Conservation (phyloP, 805 yeast genomes). For the Lachancea lanzarotensis region DNA sequence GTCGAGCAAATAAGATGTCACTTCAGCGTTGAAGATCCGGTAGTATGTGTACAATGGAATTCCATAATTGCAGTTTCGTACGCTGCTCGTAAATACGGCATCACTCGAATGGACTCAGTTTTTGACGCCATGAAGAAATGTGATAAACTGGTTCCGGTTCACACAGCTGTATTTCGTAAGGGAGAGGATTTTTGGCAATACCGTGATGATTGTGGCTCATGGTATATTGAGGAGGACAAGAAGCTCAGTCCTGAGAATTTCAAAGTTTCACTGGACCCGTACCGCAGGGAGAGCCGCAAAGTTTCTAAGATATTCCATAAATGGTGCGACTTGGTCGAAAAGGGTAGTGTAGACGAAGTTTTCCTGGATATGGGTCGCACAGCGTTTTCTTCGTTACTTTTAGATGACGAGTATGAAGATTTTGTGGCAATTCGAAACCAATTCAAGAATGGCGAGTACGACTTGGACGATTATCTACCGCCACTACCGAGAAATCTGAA, state of each 20-base stretch:
- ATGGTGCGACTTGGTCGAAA: conserved; percentile 68
- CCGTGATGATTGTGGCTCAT: conserved; percentile 35
- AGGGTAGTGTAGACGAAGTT: conserved; percentile 94
- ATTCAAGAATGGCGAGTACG: conserved; percentile 22
- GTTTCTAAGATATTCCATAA: conserved; percentile 58
- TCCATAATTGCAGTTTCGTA: conserved; percentile 84
- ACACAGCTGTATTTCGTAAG: conserved; percentile 87
- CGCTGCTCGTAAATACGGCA: conserved; percentile 81
- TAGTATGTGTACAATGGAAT: conserved; percentile 93
- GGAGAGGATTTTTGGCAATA: conserved; percentile 85
- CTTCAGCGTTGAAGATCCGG: conserved; percentile 61
- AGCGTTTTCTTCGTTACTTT: conserved; percentile 39
- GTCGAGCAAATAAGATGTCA: conserved; percentile 77
- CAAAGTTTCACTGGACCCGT: conserved; percentile 88
- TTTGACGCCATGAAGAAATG: conserved; percentile 68
- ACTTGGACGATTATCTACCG: conserved; percentile 23
- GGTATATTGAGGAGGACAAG: conserved; percentile 38
- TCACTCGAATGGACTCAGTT: conserved; percentile 68
- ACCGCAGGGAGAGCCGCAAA: conserved; percentile 78
- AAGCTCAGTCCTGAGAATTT: conserved; percentile 56
- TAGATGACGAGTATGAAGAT: conserved; percentile 14
- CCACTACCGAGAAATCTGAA: conserved; percentile 16
- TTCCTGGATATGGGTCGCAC: conserved; percentile 76
- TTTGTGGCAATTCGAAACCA: conserved; percentile 14
- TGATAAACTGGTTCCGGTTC: conserved; percentile 69